phyloP scores from a whole-genome alignment of 352 stramenopile species.

The Poterioochromonas sp. region DNA sequence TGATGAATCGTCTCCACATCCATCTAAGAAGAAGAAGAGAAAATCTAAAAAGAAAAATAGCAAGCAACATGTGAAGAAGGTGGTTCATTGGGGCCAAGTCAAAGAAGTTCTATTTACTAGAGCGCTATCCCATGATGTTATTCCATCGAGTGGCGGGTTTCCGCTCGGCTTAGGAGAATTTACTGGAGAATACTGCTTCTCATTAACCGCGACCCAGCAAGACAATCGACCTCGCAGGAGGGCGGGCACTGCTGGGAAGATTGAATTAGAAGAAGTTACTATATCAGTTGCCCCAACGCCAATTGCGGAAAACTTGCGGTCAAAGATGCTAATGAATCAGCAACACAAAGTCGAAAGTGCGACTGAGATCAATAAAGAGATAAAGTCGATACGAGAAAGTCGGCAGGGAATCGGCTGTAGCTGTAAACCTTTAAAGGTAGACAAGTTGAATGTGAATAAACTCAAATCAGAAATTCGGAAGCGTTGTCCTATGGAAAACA shows the following conservation, averaged over 20 bases:
- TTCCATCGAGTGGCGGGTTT: neutral
- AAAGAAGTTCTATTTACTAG: neutral
- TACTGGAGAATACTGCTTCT: neutral
- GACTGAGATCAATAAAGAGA: neutral
- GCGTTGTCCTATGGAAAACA: neutral
- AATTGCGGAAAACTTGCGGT: neutral
- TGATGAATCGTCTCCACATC: neutral
- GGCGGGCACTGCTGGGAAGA: neutral
- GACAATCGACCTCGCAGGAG: neutral
- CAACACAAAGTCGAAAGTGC: neutral
- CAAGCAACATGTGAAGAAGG: neutral
- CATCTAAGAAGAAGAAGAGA: neutral
- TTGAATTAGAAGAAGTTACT: neutral
- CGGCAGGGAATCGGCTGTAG: neutral
- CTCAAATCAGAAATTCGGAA: neutral
- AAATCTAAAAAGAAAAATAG: neutral
- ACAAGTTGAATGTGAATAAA: slow-evolving; percentile 11
- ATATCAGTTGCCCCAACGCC: neutral
- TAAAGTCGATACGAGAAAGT: neutral
- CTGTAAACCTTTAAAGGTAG: neutral
- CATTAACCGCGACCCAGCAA: neutral
- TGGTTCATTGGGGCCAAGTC: slow-evolving; percentile 10
- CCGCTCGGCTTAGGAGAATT: neutral
- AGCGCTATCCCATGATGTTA: neutral
- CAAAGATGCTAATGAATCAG: neutral